Evolutionary conservation across 2,329 filamentous ascomycete genomes (phyloP), one percentile per base, ranked within the genome.

Genomic region (Venturiaceae sp.): DNA sequence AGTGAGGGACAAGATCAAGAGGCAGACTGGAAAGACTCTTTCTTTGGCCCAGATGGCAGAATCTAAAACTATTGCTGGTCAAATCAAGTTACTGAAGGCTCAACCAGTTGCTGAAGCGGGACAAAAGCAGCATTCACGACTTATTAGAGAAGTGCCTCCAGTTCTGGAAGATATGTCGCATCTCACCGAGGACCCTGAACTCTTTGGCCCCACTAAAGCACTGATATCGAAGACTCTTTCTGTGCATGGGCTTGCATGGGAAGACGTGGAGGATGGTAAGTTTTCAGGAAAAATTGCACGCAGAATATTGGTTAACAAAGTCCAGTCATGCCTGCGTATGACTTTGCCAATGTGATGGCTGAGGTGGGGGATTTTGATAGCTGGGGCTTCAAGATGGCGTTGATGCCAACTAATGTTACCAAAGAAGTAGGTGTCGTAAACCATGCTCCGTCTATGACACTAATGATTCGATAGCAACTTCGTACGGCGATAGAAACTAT

Each of bases 231-330:
- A 59, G 16, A 61, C 64, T 23, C 57, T 69, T 1, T 57, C 63
- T 8, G 62, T 62, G 3, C 60, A 65, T 50, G 66, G 66, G 8
- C 59, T 71, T 41, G 57, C 41, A 4, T 71, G 68, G 68, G 60
- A 64, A 11, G 67, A 71, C 54, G 68, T 71, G 9, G 67, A 69
- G 60, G 68, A 71, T n/a, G 26, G 44, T 50, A n/a, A 30, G 26
- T 6, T 46, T 50, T 50, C 4, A 14, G 6, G 19, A 23, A n/a
- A 4, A 3, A 6, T 30, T 8, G 8, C 19, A 3, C 3, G 7
- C 21, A 11, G 13, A 8, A 6, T 50, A 2, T 7, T 1, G 7
- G 26, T 16, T 50, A 8, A 50, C 21, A 13, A 30, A 16, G 13
- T 50, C 13, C 44, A 56, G 65, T 71, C 8, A 61, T 67, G 53